These are phyloP conservation scores for Metschnikowia matae DNA, from an alignment of 805 yeast genomes.

Conservation along the genomic window DNA sequence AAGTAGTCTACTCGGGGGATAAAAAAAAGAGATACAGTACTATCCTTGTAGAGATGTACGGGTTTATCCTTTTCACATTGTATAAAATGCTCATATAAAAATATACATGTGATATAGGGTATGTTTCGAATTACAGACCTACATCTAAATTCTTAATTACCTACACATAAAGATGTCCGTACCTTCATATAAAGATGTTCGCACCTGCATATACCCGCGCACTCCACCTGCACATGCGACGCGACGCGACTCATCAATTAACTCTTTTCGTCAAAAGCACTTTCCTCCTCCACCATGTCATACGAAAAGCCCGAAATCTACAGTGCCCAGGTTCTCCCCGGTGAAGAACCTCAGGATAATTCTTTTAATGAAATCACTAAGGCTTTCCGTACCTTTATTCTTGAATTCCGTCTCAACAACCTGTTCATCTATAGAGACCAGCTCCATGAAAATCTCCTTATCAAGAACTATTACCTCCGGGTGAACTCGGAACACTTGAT, in stretches of 20 bases:
- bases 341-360: conserved; percentile 64
- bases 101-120: too few species aligned
- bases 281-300: conserved; percentile 43
- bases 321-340: conserved; percentile 83
- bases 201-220: not conserved
- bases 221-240: too few species aligned
- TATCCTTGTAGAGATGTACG: too few species aligned
- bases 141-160: too few species aligned
- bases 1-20: too few species aligned
- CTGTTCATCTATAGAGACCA: conserved; percentile 88
- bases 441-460: conserved; percentile 77
- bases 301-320: conserved; percentile 69
- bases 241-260: conserved; percentile 13
- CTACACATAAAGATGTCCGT: too few species aligned
- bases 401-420: conserved; percentile 80
- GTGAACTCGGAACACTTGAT: conserved; percentile 83
- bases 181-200: too few species aligned
- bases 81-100: too few species aligned
- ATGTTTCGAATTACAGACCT: too few species aligned
- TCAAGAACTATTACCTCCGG: conserved; percentile 64
- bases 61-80: too few species aligned
- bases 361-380: conserved; percentile 65
- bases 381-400: conserved; percentile 75
- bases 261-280: not conserved
- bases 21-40: too few species aligned